Base-by-base conservation (phyloP, 1,284 basidiomycete species). In the Cryptococcus sp. region DNA sequence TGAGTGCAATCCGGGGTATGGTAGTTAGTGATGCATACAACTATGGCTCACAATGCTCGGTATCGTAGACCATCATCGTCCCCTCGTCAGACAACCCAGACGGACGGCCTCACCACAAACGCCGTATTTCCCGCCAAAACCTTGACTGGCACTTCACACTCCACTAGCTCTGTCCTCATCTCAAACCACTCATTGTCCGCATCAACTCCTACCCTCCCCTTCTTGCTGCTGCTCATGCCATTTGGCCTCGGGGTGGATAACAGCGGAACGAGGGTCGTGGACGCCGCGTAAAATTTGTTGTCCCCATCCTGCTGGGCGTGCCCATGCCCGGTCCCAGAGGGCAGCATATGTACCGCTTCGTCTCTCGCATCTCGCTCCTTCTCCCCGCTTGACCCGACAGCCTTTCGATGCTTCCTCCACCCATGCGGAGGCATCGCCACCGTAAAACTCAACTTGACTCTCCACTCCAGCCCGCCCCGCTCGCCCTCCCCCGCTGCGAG, bases 121-220 rank as follows among this genome's bases (percentile, higher is more conserved):
- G 87, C 88, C 8, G 91, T 93, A 75, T 91, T 92, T 24, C 89
- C 89, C 15, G 91, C 86, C 81, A 88, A 89, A 3, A 94, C 87
- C 64, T 78, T 84, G 55, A 96, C 84, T n/a, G 90, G 90, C 48
- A 96, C 86, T 73, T 90, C 87, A 67, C 91, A 94, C 71, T 94
- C 91, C 18, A 96, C 89, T 58, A 85, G 88, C 80, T 94, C 89
- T 23, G 86, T 80, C 67, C 77, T 79, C 18, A 86, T 80, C 56
- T 84, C 86, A 47, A 56, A 53, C 64, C 65, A 69, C 28, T 33
- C 28, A 4, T 33, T 33, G 23, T 47, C 65, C 16, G 24, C 56
- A 16, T 36, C 33, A 12, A 33, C 43, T 50, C n/a, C 33, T 9
- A 16, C 28, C 23, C n/a, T 45, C 55, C 12, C 42, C 36, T 49